Evolutionary conservation across 2,329 filamentous ascomycete species (phyloP).

Genomic region (Thielaviopsis punctulata): DNA sequence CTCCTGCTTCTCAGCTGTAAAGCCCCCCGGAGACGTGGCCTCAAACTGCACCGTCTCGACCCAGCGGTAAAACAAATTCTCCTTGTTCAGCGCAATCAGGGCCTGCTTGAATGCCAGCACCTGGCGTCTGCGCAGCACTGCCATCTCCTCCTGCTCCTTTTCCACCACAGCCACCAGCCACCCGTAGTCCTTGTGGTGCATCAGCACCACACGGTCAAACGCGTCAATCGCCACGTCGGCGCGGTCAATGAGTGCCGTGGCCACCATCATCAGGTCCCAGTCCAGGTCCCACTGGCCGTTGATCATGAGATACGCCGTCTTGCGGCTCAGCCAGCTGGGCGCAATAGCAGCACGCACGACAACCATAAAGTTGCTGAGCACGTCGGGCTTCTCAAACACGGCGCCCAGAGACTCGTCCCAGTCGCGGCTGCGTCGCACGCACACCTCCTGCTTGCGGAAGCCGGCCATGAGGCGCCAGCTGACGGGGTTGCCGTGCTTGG

Average conservation of each 20-base stretch:
- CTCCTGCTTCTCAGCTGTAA: slow-evolving; percentile 56
- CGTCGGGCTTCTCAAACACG: slow-evolving; percentile 22
- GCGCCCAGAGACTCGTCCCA: slow-evolving; percentile 49
- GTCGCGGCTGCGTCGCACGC: slow-evolving; percentile 58
- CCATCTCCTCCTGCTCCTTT: slow-evolving; percentile 42
- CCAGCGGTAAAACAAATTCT: slow-evolving; percentile 81
- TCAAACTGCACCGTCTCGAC: slow-evolving; percentile 86
- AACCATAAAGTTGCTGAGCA: slow-evolving; percentile 39
- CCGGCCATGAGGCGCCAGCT: slow-evolving; percentile 59
- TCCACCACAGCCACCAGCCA: slow-evolving; percentile 36
- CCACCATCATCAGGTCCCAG: slow-evolving; percentile 62
- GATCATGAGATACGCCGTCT: slow-evolving; percentile 79
- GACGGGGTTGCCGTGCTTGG: slow-evolving; percentile 40
- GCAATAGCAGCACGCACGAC: slow-evolving; percentile 53
- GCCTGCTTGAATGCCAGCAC: slow-evolving; percentile 67
- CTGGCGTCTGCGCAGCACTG: slow-evolving; percentile 52
- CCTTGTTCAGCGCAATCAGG: slow-evolving; percentile 60
- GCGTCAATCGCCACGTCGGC: slow-evolving; percentile 38
- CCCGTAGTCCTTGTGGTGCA: slow-evolving; percentile 46
- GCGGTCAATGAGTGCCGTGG: slow-evolving; percentile 50
- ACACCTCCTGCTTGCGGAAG: slow-evolving; percentile 64
- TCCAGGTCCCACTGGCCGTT: slow-evolving; percentile 77
- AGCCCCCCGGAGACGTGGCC: slow-evolving; percentile 59
- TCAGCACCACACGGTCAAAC: slow-evolving; percentile 52
- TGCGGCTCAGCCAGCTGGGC: slow-evolving; percentile 47